Evolutionary conservation across 441 rosid genomes (phyloP).

Genomic region (Euphorbia schlechtendalii): DNA sequence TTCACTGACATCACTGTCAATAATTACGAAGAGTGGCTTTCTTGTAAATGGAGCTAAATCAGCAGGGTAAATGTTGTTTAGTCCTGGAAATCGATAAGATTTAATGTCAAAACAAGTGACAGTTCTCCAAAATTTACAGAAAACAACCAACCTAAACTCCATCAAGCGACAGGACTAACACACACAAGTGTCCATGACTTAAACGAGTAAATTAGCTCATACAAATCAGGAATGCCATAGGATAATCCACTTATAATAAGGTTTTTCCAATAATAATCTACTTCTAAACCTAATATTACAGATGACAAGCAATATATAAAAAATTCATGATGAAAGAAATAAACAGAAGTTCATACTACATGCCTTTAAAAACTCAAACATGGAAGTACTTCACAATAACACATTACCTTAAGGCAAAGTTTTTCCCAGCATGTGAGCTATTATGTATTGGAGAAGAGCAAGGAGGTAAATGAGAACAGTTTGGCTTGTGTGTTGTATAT

Average conservation of each 20-base stretch:
- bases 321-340: too few relatives aligned
- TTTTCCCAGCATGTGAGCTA: too few relatives aligned
- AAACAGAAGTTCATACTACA: too few relatives aligned
- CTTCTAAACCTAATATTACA: neutral
- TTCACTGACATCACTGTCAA: conserved; percentile 74
- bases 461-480: too few relatives aligned
- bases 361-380: too few relatives aligned
- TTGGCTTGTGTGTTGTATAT: too few relatives aligned
- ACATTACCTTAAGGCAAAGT: too few relatives aligned
- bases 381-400: too few relatives aligned
- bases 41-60: conserved; percentile 93
- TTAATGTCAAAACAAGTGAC: conserved; percentile 16
- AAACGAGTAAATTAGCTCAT: conserved; percentile 1
- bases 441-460: too few relatives aligned
- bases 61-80: conserved; percentile 72
- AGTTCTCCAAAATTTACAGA: neutral
- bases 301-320: neutral
- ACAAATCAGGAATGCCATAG: neutral
- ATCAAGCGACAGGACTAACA: neutral
- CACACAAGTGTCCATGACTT: neutral
- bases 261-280: neutral
- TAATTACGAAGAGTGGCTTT: conserved; percentile 69
- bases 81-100: conserved; percentile 43
- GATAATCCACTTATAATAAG: neutral
- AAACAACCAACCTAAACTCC: too few relatives aligned